These are phyloP conservation scores for Tephrocybe sp. DNA, from an alignment of 768 basidiomycete species.

Conservation along the genomic window DNA sequence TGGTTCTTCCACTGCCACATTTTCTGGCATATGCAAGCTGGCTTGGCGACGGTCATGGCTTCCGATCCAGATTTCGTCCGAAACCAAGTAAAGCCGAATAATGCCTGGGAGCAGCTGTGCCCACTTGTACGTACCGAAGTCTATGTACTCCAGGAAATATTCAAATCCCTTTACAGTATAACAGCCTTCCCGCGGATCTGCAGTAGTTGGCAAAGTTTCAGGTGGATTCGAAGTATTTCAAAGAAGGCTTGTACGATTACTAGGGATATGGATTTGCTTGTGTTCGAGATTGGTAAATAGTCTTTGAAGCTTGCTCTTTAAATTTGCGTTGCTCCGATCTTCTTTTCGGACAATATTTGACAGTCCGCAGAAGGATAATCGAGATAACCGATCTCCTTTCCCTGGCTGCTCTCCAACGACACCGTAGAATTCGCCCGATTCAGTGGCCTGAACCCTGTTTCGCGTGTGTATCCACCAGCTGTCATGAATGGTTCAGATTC, in stretches of 20 bases:
- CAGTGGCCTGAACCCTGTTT: constrained; percentile 34
- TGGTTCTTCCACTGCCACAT: constrained; percentile 31
- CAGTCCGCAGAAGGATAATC: constrained; percentile 17
- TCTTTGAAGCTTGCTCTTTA: too few relatives aligned
- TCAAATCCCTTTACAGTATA: too few relatives aligned
- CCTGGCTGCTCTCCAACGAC: constrained; percentile 22
- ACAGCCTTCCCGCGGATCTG: constrained; percentile 4
- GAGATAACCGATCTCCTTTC: constrained; percentile 27
- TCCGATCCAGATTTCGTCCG: constrained; percentile 8
- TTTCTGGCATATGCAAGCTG: constrained; percentile 23
- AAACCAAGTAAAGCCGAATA: constrained; percentile 10
- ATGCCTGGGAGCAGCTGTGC: constrained; percentile 20
- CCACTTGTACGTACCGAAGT: background rate
- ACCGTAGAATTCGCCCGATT: constrained; percentile 36
- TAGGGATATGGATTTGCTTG: too few relatives aligned
- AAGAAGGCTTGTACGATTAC: too few relatives aligned
- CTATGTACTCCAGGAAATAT: too few relatives aligned
- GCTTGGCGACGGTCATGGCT: constrained; percentile 21
- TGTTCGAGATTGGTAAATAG: too few relatives aligned
- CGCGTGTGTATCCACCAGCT: constrained; percentile 44
- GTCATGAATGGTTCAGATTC: constrained; percentile 36
- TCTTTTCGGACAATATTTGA: too few relatives aligned
- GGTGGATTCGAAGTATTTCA: too few relatives aligned
- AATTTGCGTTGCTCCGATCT: too few relatives aligned
- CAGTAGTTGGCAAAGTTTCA: too few relatives aligned